Conservation (phyloP, 306 rosid species). For the Abrus pulchellus region DNA sequence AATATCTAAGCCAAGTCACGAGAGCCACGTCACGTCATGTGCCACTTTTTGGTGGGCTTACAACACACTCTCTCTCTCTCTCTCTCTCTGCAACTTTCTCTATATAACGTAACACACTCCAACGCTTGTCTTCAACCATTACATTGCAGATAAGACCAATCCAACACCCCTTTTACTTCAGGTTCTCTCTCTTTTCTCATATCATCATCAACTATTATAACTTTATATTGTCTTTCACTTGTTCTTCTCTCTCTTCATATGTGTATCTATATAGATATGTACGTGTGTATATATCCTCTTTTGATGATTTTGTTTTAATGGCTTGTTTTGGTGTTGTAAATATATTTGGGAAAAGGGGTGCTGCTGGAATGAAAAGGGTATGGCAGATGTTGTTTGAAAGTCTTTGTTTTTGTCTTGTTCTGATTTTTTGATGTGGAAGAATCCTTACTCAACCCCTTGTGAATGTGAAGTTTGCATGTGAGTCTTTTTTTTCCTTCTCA, state of each 20-base stretch:
- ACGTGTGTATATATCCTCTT: neutral
- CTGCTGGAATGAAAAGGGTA: conserved; percentile 10
- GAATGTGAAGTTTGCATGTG: neutral
- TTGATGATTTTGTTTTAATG: neutral
- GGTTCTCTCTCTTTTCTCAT: conserved; percentile 46
- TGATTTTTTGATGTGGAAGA: conserved; percentile 8
- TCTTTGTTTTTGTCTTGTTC: conserved; percentile 39
- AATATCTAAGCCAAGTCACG: conserved; percentile 16
- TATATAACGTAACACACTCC: conserved; percentile 7
- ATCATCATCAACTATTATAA: neutral
- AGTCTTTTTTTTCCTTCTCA: neutral
- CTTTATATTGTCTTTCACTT: neutral
- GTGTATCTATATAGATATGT: neutral
- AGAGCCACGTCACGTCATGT: neutral
- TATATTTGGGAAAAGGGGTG: neutral
- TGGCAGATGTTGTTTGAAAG: conserved; percentile 11
- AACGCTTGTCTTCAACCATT: conserved; percentile 3
- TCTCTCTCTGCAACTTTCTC: too few species aligned
- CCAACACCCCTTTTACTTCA: conserved; percentile 1
- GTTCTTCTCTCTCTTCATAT: neutral
- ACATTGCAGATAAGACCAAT: conserved; percentile 39
- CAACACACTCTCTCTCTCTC: too few species aligned
- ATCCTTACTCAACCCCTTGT: conserved; percentile 15
- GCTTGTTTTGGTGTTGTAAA: conserved; percentile 25
- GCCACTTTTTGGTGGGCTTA: neutral